Base-by-base conservation (phyloP, 1,284 basidiomycete species). In the Lignosus rhinocerotis region DNA sequence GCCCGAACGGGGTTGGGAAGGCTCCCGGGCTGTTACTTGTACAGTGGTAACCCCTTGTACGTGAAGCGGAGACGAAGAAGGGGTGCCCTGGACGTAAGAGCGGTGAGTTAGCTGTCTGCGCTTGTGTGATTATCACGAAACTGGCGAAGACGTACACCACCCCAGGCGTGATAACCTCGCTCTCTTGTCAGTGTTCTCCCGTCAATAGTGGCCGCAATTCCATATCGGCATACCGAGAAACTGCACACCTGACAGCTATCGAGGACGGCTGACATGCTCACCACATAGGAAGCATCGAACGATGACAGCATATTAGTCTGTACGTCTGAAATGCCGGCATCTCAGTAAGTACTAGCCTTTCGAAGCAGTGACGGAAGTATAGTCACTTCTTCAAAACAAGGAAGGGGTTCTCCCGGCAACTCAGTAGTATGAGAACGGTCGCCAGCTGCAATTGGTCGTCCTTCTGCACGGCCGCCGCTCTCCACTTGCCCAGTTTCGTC, bases 41-140 rank as follows among this genome's bases (percentile, higher is more conserved):
- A 32, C 33, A 32, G n/a, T 33, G 17, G 12, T 17, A 9, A 30
- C 25, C 25, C 30, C 46, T 55, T 48, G 53, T 55, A 55, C 53
- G 53, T 49, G 53, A 49, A 41, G 38, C 31, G 53, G 53, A 30
- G 17, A 39, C 53, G 39, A 53, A 41, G 46, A 49, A 45, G 25
- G 34, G 33, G 12, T 21, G 25, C 19, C n/a, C 25, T 31, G 44
- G 34, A 53, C 43, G 34, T 55, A 46, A 55, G 25, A 31, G 36
- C 25, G n/a, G 21, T 16, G 11, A 16, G 7, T n/a, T 17, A 14
- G 30, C 30, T 6, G 9, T 12, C 17, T 41, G 39, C 45, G 38
- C 45, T 33, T 10, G 32, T 21, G 30, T 17, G 36, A 46, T 47
- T 25, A 32, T 30, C 36, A 6, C 21, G 45, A 16, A 31, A 41